These are phyloP conservation scores for Vaccinium macrocarpon DNA, from an alignment of 148 eudicot genomes.

Conservation along the genomic window DNA sequence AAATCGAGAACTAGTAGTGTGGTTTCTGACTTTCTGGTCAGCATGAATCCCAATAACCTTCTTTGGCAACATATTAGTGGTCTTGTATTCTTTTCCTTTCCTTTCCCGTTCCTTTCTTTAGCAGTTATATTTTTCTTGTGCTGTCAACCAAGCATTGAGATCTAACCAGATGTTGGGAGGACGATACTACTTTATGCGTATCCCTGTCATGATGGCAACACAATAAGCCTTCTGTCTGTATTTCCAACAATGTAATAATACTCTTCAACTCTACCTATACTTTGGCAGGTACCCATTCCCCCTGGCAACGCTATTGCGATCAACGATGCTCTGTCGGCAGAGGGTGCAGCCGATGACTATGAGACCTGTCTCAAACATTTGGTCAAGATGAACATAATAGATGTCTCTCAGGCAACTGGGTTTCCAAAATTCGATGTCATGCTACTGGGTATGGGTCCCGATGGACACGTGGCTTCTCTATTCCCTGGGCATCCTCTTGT, in stretches of 20 bases:
- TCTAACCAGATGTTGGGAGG: background rate
- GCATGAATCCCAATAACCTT: background rate
- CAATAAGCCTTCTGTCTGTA: background rate
- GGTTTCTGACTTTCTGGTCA: background rate
- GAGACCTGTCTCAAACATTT: constrained; percentile 45
- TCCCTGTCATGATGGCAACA: too few species aligned
- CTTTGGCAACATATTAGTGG: too few species aligned
- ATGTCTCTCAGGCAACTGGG: constrained; percentile 29
- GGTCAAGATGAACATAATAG: constrained; percentile 29
- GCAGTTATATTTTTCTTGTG: too few species aligned
- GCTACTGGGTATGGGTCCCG: constrained; percentile 67
- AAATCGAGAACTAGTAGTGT: too few species aligned
- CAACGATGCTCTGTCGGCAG: constrained; percentile 26
- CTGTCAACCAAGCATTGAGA: too few species aligned
- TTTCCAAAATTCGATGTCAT: constrained; percentile 60
- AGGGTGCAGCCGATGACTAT: constrained; percentile 33
- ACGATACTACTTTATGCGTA: background rate
- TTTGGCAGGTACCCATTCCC: constrained; percentile 41
- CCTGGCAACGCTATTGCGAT: constrained; percentile 43
- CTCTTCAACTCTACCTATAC: background rate
- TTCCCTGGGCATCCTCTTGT: constrained; percentile 56
- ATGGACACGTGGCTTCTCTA: constrained; percentile 65
- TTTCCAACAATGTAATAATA: background rate
- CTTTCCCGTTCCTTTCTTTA: background rate
- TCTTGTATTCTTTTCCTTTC: too few species aligned